A percentile compares a stretch with the other conserved stretches of the same genome.
Evolutionary conservation across 495 filamentous ascomycete species (phyloP).

Genomic region (Hypoxylon lienhwacheense): DNA sequence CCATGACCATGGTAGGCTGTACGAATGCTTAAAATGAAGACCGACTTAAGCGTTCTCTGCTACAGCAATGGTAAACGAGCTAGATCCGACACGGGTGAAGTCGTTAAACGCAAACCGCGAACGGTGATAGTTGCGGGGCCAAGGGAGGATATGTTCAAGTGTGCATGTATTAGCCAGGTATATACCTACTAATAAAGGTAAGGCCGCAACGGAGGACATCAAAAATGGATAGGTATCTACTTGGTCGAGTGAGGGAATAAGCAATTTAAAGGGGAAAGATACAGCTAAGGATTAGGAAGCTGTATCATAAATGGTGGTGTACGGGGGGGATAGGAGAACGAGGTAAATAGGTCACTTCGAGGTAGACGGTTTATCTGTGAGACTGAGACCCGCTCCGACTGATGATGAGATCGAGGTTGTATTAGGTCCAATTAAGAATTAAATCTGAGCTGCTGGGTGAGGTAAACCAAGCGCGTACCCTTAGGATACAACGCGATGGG

Average conservation of each 20-base stretch:
- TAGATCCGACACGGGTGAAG: background rate
- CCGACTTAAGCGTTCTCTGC: background rate
- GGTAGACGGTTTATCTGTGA: background rate
- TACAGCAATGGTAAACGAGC: background rate
- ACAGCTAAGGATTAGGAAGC: background rate
- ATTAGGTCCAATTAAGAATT: conserved; percentile 22
- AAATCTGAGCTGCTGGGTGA: conserved; percentile 1
- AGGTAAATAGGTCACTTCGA: background rate
- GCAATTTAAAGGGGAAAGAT: background rate
- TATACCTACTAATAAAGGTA: no score
- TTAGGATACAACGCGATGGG: conserved; percentile 4
- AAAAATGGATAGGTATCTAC: no score
- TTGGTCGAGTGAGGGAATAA: no score
- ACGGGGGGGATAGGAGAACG: background rate
- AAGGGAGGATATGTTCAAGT: background rate
- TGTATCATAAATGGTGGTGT: background rate
- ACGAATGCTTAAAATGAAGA: background rate
- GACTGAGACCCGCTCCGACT: background rate
- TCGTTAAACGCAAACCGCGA: background rate
- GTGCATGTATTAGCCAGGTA: background rate
- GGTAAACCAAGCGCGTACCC: background rate
- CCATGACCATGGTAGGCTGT: background rate
- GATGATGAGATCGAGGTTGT: background rate
- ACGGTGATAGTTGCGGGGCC: background rate
- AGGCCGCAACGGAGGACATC: no score